These are phyloP conservation scores for Cicer pinnatifidum DNA, from an alignment of 306 rosid species.

Conservation along the genomic window DNA sequence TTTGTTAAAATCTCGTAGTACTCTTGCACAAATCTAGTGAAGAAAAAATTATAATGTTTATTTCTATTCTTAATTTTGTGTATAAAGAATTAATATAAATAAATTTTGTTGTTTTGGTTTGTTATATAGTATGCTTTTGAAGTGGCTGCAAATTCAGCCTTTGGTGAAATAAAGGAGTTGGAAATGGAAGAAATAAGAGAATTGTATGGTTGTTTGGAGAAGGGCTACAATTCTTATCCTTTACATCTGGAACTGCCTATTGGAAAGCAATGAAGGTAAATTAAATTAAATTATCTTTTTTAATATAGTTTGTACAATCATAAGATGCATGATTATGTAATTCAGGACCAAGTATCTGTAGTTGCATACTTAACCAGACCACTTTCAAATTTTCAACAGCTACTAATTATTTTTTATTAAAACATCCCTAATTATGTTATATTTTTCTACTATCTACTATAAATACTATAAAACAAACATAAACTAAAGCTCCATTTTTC, in stretches of 20 bases:
- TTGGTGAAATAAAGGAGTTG: conserved; percentile 59
- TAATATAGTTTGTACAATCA: neutral
- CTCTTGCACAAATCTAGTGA: too few species aligned
- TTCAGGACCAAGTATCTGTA: neutral
- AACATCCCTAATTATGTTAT: too few species aligned
- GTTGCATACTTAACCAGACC: too few species aligned
- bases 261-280: conserved; percentile 76
- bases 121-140: conserved; percentile 74
- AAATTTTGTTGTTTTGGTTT: neutral
- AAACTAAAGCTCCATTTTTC: too few species aligned
- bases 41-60: too few species aligned
- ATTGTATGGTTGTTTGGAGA: conserved; percentile 69
- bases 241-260: conserved; percentile 69
- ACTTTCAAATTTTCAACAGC: too few species aligned
- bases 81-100: neutral
- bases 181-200: conserved; percentile 72
- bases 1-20: neutral
- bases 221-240: conserved; percentile 90
- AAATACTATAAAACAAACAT: too few species aligned
- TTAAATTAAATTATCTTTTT: neutral
- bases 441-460: too few species aligned
- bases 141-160: conserved; percentile 79
- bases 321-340: neutral
- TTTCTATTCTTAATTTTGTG: too few species aligned
- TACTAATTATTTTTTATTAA: too few species aligned